Conservation (phyloP, 768 basidiomycete genomes). For the Phylloporus sp. region DNA sequence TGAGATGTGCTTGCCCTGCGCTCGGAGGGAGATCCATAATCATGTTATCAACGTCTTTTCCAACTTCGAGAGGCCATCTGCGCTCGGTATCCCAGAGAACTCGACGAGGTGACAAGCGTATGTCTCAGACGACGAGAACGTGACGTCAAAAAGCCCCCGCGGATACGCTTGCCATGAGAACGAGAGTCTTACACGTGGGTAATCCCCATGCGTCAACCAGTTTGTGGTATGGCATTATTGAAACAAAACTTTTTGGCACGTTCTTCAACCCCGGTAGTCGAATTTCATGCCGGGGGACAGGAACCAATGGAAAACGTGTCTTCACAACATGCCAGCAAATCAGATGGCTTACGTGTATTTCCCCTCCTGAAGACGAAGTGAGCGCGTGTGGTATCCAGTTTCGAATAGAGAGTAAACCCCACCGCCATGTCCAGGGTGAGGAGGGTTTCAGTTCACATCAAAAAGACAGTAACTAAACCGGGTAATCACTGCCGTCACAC, state of each 20-base stretch:
- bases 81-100: slow-evolving; percentile 63
- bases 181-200: slow-evolving; percentile 56
- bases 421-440: slow-evolving; percentile 71
- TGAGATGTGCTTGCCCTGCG: slow-evolving; percentile 57
- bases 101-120: slow-evolving; percentile 58
- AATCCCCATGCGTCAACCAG: slow-evolving; percentile 50
- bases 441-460: slow-evolving; percentile 2
- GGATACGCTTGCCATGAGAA: slow-evolving; percentile 71
- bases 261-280: slow-evolving; percentile 74
- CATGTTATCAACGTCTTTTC: slow-evolving; percentile 63
- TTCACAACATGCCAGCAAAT: background rate
- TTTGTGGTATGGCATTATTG: slow-evolving; percentile 62
- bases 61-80: slow-evolving; percentile 58
- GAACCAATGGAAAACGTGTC: slow-evolving; percentile 56
- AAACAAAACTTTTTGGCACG: slow-evolving; percentile 79
- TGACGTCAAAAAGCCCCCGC: slow-evolving; percentile 65
- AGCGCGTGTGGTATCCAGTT: background rate
- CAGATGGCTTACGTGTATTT: slow-evolving; percentile 59
- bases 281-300: slow-evolving; percentile 74
- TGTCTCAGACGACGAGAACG: slow-evolving; percentile 58
- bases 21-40: slow-evolving; percentile 50
- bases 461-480: slow-evolving; percentile 42
- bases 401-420: slow-evolving; percentile 12
- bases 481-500: slow-evolving; percentile 66
- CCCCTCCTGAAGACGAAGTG: slow-evolving; percentile 49